A percentile compares a stretch with the other conserved stretches of the same genome.
Conservation (phyloP, 257 asterid genomes). For the Fraxinus americana region DNA sequence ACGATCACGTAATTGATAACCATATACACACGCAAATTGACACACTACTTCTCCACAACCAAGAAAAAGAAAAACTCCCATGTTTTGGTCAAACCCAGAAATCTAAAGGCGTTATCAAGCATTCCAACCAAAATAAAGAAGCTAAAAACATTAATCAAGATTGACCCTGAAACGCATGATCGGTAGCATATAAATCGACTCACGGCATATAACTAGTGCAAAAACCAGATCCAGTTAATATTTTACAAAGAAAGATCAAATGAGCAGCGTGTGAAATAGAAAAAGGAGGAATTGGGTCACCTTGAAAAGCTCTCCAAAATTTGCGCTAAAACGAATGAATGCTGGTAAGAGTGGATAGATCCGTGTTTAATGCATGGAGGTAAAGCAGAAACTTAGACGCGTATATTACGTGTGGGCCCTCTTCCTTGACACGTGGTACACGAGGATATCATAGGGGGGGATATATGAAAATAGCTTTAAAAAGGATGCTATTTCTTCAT, state of each 20-base stretch:
- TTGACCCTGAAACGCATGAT: background rate
- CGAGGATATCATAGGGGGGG: no score
- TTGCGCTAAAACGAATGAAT: conserved; percentile 13
- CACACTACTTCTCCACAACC: background rate
- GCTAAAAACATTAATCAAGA: no score
- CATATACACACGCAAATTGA: background rate
- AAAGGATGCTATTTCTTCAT: no score
- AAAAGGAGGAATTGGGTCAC: conserved; percentile 20
- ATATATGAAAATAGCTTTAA: no score
- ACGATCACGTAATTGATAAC: no score
- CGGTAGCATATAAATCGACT: conserved; percentile 14
- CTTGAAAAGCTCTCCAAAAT: conserved; percentile 24
- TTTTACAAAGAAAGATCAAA: background rate
- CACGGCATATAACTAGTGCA: background rate
- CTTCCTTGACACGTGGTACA: no score
- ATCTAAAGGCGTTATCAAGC: background rate
- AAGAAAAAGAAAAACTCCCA: background rate
- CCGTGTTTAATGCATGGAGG: background rate
- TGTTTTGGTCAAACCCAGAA: background rate
- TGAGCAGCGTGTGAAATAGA: background rate
- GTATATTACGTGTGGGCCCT: no score
- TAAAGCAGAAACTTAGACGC: no score
- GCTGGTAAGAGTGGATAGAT: background rate
- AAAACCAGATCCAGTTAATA: conserved; percentile 12
- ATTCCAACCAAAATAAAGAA: background rate